Evolutionary conservation across 163 green algal genomes (phyloP).

Genomic region (Scenedesmus sp.): DNA sequence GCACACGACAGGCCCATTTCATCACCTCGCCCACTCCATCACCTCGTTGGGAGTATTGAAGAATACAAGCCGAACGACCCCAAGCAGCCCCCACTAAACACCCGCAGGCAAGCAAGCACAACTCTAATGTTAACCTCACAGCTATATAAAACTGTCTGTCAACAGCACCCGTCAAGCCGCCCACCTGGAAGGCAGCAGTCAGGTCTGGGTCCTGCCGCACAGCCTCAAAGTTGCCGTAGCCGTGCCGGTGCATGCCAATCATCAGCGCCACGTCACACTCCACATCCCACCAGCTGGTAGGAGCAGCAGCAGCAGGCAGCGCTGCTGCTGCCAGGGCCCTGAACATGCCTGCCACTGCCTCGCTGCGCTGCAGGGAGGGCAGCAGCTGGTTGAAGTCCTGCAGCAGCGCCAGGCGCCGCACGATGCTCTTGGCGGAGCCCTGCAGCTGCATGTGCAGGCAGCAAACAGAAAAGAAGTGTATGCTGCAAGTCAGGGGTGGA

Average conservation of each 20-base stretch:
- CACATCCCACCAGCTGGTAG: conserved; percentile 55
- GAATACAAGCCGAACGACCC: too few species aligned
- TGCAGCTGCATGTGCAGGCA: conserved; percentile 8
- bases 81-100: too few species aligned
- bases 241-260: conserved; percentile 58
- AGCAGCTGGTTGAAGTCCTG: conserved; percentile 31
- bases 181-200: conserved; percentile 39
- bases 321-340: background rate
- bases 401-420: conserved; percentile 32
- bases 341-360: conserved; percentile 37
- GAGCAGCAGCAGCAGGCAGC: conserved; percentile 19
- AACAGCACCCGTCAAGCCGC: background rate
- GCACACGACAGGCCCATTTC: background rate
- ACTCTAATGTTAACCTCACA: too few species aligned
- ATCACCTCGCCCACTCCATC: too few species aligned
- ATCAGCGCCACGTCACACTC: conserved; percentile 60
- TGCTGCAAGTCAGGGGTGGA: background rate
- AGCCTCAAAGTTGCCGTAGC: conserved; percentile 60
- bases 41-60: too few species aligned
- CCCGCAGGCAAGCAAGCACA: too few species aligned
- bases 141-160: background rate
- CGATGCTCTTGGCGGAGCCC: conserved; percentile 11
- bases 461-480: background rate
- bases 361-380: conserved; percentile 21
- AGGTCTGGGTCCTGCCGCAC: conserved; percentile 55